These are phyloP conservation scores for Cucumis sativus DNA, from an alignment of 306 rosid species.

Conservation along the genomic window Cucumber_9930_V3 NC_026656.2:18100001-18100500, in stretches of 20 bases:
- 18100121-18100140: not conserved
- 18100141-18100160: too few species aligned
- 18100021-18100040: not conserved
- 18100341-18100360: not conserved
- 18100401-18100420: not conserved
- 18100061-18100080: not conserved
- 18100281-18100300: not conserved
- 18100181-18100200: not conserved
- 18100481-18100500: not conserved
- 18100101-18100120: not conserved
- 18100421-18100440: not conserved
- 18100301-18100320: not conserved
- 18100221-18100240: not conserved
- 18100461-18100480: not conserved
- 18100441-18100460: not conserved
- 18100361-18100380: not conserved
- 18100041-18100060: not conserved
- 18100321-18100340: not conserved
- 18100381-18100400: not conserved
- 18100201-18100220: not conserved
- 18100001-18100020: not conserved
- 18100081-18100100: not conserved
- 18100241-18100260: not conserved
- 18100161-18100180: not conserved
- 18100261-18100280: not conserved